These are phyloP conservation scores for Sutorius eximius DNA, from an alignment of 1,284 basidiomycete species.

Conservation along the genomic window DNA sequence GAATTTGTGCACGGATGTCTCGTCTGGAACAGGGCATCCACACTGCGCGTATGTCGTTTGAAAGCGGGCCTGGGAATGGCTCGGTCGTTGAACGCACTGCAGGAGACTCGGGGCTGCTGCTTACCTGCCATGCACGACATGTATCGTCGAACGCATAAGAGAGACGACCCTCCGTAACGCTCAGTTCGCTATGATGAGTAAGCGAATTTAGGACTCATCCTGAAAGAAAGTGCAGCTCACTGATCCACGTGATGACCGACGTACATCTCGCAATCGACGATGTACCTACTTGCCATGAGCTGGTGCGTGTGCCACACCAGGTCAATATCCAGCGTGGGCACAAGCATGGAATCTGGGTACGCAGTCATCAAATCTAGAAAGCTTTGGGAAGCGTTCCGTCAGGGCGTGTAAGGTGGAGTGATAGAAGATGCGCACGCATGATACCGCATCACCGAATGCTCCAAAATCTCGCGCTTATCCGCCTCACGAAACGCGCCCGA, in stretches of 20 bases:
- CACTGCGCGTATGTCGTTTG: constrained; percentile 45
- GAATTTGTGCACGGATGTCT: constrained; percentile 31
- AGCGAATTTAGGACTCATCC: background rate
- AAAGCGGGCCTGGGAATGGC: constrained; percentile 36
- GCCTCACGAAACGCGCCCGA: constrained; percentile 20
- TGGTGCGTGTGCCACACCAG: constrained; percentile 52
- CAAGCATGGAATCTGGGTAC: constrained; percentile 17
- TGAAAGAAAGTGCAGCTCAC: constrained; percentile 23
- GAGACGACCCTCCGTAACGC: constrained; percentile 34
- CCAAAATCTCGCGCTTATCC: constrained; percentile 29
- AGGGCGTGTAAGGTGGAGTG: background rate
- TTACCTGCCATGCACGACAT: constrained; percentile 35
- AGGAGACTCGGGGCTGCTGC: background rate
- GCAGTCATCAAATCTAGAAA: constrained; percentile 29
- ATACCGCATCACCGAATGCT: constrained; percentile 40
- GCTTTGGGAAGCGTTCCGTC: constrained; percentile 9
- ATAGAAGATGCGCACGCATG: constrained; percentile 34
- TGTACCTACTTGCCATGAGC: constrained; percentile 36
- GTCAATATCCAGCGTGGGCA: constrained; percentile 44
- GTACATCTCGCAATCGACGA: constrained; percentile 33
- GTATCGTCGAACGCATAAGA: constrained; percentile 39
- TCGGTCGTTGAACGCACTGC: background rate
- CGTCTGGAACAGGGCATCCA: constrained; percentile 44
- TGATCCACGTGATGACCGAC: constrained; percentile 37
- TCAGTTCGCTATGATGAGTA: constrained; percentile 32